Percentiles rank a stretch among this genome's conserved stretches.
Conservation (phyloP, 768 basidiomycete genomes). For the Panaeolus papilionaceus region DNA sequence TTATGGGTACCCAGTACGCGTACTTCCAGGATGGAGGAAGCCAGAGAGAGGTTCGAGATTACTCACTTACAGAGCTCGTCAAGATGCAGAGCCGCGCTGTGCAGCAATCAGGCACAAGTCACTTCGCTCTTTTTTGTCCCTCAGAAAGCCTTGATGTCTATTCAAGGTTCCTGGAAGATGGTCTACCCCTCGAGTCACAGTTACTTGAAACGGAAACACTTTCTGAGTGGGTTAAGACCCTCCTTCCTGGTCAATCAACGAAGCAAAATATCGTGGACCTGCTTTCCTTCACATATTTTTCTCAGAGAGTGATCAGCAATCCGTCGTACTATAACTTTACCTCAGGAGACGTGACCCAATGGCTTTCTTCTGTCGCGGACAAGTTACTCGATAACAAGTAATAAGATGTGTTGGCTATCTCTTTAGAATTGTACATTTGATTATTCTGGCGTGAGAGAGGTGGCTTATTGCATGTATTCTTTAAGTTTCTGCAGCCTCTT, state of each 20-base stretch:
- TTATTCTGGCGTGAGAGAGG: not conserved
- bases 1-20: conserved; percentile 92
- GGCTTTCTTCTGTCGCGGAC: conserved; percentile 77
- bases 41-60: conserved; percentile 80
- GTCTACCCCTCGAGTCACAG: conserved; percentile 87
- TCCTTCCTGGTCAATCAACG: conserved; percentile 27
- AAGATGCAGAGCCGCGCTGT: conserved; percentile 93
- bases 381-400: conserved; percentile 36
- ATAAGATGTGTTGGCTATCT: conserved; percentile 9
- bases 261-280: conserved; percentile 78
- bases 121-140: conserved; percentile 90
- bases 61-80: conserved; percentile 79
- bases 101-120: conserved; percentile 61
- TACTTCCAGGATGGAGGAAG: conserved; percentile 49
- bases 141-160: conserved; percentile 84
- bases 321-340: conserved; percentile 82
- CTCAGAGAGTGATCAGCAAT: conserved; percentile 73
- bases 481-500: conserved; percentile 79
- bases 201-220: conserved; percentile 60
- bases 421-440: not conserved
- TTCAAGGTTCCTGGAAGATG: conserved; percentile 84
- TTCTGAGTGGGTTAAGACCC: conserved; percentile 33
- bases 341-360: conserved; percentile 51
- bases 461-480: conserved; percentile 56
- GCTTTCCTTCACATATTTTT: conserved; percentile 83